Evolutionary conservation across 331 rosid species (phyloP).

Genomic region (Malus hybrid): DNA sequence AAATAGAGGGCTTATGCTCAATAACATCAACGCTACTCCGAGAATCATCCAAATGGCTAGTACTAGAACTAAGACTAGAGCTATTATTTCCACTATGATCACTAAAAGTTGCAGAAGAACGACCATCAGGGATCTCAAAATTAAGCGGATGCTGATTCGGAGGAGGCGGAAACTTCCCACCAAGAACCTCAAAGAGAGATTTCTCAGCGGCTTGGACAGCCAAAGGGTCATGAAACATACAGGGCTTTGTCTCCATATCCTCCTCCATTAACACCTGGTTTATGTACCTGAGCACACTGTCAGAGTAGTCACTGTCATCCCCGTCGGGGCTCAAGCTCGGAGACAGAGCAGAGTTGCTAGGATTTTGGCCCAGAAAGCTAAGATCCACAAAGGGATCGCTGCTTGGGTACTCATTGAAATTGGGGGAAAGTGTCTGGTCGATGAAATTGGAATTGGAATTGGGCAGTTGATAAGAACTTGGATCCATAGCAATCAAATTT

Average conservation of each 20-base stretch:
- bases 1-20: slow-evolving; percentile 29
- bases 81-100: slow-evolving; percentile 14
- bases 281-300: slow-evolving; percentile 37
- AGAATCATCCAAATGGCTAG: slow-evolving; percentile 22
- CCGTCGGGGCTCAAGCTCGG: slow-evolving; percentile 15
- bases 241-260: slow-evolving; percentile 43
- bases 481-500: slow-evolving; percentile 24
- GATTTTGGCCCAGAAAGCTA: slow-evolving; percentile 4
- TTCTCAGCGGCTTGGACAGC: slow-evolving; percentile 54
- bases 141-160: slow-evolving; percentile 21
- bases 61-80: slow-evolving; percentile 9
- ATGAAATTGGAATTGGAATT: slow-evolving; percentile 3
- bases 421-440: neutral
- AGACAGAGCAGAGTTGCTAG: neutral
- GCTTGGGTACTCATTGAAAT: slow-evolving; percentile 13
- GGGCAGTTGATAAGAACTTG: neutral
- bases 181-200: slow-evolving; percentile 51
- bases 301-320: slow-evolving; percentile 41
- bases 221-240: slow-evolving; percentile 63
- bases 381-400: slow-evolving; percentile 1
- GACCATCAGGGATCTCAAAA: slow-evolving; percentile 27
- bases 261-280: slow-evolving; percentile 73
- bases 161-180: slow-evolving; percentile 36
- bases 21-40: slow-evolving; percentile 4
- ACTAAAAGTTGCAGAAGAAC: slow-evolving; percentile 16